These are phyloP conservation scores for Paxillus ammoniavirescens DNA, from an alignment of 768 basidiomycete species.

Conservation along the genomic window DNA sequence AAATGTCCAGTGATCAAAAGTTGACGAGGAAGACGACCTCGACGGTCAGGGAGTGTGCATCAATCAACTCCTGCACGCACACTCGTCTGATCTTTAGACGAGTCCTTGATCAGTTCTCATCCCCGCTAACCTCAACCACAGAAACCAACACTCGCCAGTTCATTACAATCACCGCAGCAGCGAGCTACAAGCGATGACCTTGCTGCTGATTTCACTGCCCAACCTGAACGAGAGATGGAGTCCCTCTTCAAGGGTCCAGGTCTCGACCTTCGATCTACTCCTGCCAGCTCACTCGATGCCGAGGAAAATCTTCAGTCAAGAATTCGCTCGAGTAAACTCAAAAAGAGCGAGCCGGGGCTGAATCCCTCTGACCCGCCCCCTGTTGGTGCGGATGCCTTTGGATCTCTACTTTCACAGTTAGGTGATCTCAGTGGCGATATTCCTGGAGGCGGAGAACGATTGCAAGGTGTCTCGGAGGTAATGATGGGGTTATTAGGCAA, in stretches of 20 bases:
- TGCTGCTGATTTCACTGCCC: slow-evolving; percentile 35
- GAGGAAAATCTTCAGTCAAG: slow-evolving; percentile 60
- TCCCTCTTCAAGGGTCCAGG: slow-evolving; percentile 31
- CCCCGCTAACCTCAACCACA: slow-evolving; percentile 15
- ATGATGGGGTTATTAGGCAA: slow-evolving; percentile 44
- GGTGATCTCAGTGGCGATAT: slow-evolving; percentile 37
- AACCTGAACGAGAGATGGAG: slow-evolving; percentile 46
- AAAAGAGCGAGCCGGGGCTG: slow-evolving; percentile 54
- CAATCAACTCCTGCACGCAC: not conserved
- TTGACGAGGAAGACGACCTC: slow-evolving; percentile 38
- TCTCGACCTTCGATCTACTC: slow-evolving; percentile 10
- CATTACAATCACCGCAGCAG: slow-evolving; percentile 13
- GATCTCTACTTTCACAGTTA: slow-evolving; percentile 49
- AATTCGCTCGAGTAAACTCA: slow-evolving; percentile 67
- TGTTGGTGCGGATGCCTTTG: slow-evolving; percentile 38
- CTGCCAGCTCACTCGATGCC: slow-evolving; percentile 13
- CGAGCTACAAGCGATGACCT: slow-evolving; percentile 8
- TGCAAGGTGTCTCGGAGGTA: slow-evolving; percentile 68
- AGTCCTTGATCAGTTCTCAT: slow-evolving; percentile 47
- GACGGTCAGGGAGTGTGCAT: slow-evolving; percentile 33
- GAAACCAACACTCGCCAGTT: slow-evolving; percentile 10
- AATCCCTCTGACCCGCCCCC: slow-evolving; percentile 17
- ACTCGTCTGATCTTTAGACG: slow-evolving; percentile 33
- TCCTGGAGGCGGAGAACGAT: slow-evolving; percentile 45
- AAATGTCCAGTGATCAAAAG: slow-evolving; percentile 5